These are phyloP conservation scores for Lepidopterella palustris DNA, from an alignment of 495 filamentous ascomycete genomes.

Conservation along the genomic window DNA sequence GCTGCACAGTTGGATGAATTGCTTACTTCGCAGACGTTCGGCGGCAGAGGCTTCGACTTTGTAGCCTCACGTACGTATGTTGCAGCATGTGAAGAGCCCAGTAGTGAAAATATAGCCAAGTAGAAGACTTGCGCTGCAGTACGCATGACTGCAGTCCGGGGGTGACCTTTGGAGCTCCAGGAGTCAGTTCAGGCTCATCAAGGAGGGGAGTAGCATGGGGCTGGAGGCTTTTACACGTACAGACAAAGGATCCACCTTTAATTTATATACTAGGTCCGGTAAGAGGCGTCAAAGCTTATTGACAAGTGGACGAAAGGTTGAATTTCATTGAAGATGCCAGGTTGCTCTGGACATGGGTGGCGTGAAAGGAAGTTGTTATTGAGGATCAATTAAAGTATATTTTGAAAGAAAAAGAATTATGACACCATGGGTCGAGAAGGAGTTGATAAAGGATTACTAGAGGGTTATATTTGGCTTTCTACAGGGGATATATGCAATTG, in stretches of 20 bases:
- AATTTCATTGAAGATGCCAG: slow-evolving; percentile 13
- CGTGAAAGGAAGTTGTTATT: neutral
- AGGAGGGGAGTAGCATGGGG: neutral
- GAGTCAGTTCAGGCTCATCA: slow-evolving; percentile 17
- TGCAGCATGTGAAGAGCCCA: slow-evolving; percentile 40
- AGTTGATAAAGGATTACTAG: neutral
- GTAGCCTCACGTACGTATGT: slow-evolving; percentile 32
- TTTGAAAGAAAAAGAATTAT: neutral
- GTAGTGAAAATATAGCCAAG: slow-evolving; percentile 68
- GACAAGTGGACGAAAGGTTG: slow-evolving; percentile 18
- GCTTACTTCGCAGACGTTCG: slow-evolving; percentile 64
- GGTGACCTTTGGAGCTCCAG: slow-evolving; percentile 9
- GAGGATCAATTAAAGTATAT: neutral
- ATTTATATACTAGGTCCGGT: slow-evolving; percentile 5
- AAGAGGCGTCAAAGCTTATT: slow-evolving; percentile 3
- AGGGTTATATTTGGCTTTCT: neutral
- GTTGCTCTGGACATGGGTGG: neutral
- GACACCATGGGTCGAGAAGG: neutral
- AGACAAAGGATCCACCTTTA: neutral
- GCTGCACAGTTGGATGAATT: slow-evolving; percentile 10
- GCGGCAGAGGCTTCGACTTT: slow-evolving; percentile 36
- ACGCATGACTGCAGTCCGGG: slow-evolving; percentile 47
- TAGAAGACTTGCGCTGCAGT: slow-evolving; percentile 64
- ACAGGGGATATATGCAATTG: neutral
- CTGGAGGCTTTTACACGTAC: slow-evolving; percentile 21